Conservation (phyloP, 2,329 filamentous ascomycete genomes). For the Reticulascus tulasneorum region DNA sequence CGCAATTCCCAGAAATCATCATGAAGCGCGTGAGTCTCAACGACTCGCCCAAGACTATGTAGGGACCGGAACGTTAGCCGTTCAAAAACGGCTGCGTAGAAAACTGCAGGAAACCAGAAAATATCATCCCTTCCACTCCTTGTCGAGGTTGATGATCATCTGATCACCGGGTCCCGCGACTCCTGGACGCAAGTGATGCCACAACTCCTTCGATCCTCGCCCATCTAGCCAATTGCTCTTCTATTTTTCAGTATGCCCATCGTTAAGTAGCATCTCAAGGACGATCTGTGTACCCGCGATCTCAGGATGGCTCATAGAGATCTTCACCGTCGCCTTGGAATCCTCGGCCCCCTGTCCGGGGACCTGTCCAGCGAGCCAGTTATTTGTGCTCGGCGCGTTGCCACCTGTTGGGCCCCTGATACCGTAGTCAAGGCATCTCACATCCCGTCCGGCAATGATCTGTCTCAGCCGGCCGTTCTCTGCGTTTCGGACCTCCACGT, state of each 20-base stretch:
- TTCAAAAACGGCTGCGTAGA: too few species aligned
- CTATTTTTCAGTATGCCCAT: slow-evolving; percentile 62
- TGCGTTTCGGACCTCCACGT: slow-evolving; percentile 94
- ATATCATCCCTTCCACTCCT: background rate
- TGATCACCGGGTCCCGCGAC: background rate
- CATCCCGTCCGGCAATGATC: slow-evolving; percentile 88
- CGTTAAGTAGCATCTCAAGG: slow-evolving; percentile 87
- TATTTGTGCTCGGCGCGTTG: slow-evolving; percentile 29
- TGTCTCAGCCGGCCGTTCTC: slow-evolving; percentile 91
- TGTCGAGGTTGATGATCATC: background rate
- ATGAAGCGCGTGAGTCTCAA: too few species aligned
- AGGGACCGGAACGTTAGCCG: too few species aligned
- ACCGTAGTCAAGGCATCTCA: slow-evolving; percentile 86
- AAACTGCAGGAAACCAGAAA: too few species aligned
- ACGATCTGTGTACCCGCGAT: slow-evolving; percentile 80
- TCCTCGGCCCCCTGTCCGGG: slow-evolving; percentile 37
- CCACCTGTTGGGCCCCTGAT: slow-evolving; percentile 57
- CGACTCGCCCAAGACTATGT: too few species aligned
- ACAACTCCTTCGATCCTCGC: background rate
- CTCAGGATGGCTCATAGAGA: slow-evolving; percentile 93
- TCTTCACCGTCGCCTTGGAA: slow-evolving; percentile 77
- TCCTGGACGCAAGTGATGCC: background rate
- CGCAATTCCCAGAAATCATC: too few species aligned
- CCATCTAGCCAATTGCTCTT: background rate
- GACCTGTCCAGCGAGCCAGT: slow-evolving; percentile 24